Conservation (phyloP, 2,329 filamentous ascomycete species). For the Paecilomyces sp. region DNA sequence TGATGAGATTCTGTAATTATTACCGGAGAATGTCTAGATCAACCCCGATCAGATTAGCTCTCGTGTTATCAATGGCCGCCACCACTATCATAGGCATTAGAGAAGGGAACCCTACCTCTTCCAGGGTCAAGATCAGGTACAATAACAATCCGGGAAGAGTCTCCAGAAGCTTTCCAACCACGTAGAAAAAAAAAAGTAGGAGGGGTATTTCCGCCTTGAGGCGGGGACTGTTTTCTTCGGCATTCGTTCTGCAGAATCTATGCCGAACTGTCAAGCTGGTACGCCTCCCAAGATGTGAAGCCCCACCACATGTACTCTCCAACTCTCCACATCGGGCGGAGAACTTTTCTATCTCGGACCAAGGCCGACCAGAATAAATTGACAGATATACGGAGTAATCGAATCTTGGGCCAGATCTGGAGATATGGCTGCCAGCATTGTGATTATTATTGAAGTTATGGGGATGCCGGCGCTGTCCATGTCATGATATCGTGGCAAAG, state of each 20-base stretch:
- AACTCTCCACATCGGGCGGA: background rate
- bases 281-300: background rate
- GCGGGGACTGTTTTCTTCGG: background rate
- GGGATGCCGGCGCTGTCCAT: background rate
- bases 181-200: background rate
- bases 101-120: background rate
- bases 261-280: background rate
- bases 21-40: background rate
- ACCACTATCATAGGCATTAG: background rate
- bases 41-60: background rate
- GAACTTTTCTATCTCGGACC: background rate
- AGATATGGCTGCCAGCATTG: background rate
- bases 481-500: background rate
- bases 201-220: background rate
- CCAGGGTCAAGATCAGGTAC: background rate
- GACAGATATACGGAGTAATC: background rate
- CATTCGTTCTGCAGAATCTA: background rate
- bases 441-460: background rate
- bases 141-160: background rate
- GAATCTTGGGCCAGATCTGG: background rate
- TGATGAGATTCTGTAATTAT: slow-evolving; percentile 8
- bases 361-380: background rate
- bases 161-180: background rate
- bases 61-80: background rate
- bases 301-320: background rate